Evolutionary conservation across 2,329 filamentous ascomycete species (phyloP), one percentile per base, ranked within the genome.

Genomic region (Tolypocladium tundrense): DNA sequence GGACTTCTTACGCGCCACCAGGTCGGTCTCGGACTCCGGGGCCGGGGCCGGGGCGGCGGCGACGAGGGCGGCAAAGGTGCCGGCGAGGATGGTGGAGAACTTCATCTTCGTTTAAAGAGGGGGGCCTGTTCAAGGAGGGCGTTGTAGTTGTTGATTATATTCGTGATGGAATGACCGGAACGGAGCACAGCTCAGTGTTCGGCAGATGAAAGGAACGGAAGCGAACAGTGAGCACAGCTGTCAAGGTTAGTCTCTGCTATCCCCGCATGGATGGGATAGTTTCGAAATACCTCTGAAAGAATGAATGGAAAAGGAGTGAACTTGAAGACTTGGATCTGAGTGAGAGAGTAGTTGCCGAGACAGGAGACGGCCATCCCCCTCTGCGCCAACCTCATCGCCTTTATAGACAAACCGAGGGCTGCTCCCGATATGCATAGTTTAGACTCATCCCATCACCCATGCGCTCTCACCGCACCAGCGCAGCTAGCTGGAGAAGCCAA

Each of bases 41-140:
- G 67, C 64, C 1, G 56, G 33, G 58, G 72, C 64, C 50, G 79
- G 77, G 54, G 76, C 75, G 55, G 77, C 77, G 56, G 67, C 63
- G 60, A 69, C 75, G 60, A 79, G 65, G 61, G 76, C 74, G 62
- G 76, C 76, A 57, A 79, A 70, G 59, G 71, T 70, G 67, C 73
- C 69, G 66, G 73, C 66, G 68, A 81, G 60, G 69, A 81, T 65
- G 61, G 72, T 72, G 55, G 73, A 68, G 70, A 72, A 69, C 75
- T 80, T 78, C 79, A 81, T 81, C 63, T 74, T 79, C 75, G 13
- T 50, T 41, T 35, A 31, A 41, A 5, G n/a, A 19, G 27, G 19
- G 33, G 16, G 14, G n/a, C 8, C 21, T 41, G 41, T 33, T n/a
- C 1, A 1, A 7, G 35, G 4, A 31, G n/a, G 37, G 24, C 13